Base-by-base conservation (phyloP, 768 basidiomycete genomes). In the Phylloporus arenicola region DNA sequence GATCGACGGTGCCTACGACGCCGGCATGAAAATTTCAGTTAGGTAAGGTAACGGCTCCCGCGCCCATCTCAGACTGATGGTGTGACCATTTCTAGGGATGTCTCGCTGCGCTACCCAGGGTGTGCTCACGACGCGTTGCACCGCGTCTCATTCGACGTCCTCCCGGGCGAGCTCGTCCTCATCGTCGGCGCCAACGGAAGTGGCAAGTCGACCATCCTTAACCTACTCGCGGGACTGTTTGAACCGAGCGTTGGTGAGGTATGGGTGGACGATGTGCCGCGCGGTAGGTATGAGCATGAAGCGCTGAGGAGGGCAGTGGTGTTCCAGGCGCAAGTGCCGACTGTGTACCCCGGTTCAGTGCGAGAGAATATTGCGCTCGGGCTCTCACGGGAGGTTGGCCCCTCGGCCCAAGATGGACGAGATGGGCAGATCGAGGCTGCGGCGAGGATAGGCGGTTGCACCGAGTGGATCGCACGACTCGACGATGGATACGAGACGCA, bases 241-340 rank as follows among this genome's bases (percentile, higher is more conserved):
- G 74, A 78, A 43, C 70, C 74, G 0, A 68, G 69, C 0, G 61
- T 66, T 0, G 81, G 79, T 0, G 56, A 69, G 7, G 60, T 82
- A 6, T 57, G 74, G 14, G 64, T 82, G 30, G 75, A 82, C 46
- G 73, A 70, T 7, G 33, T 61, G 3, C 68, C 72, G 0, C 70
- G 75, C 11, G 50, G 61, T 2, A 53, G 62, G 0, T 81, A 78
- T 34, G 60, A 66, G 10, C 50, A 69, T 0, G 55, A 61, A 6
- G 70, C 75, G 30, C 61, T 83, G 3, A 76, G 77, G 16, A 61
- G 59, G 0, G 67, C 77, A 1, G 77, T 74, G 27, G 69, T 75
- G 0, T 68, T 76, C 22, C 71, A 82, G 16, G 73, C 75, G 0
- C 81, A 82, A 51, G 75, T 76, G 7, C 76, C 75, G 25, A 54